Evolutionary conservation across 805 yeast species (phyloP), one percentile per base, ranked within the genome.

Genomic region (Saturnispora kantuleensis): DNA sequence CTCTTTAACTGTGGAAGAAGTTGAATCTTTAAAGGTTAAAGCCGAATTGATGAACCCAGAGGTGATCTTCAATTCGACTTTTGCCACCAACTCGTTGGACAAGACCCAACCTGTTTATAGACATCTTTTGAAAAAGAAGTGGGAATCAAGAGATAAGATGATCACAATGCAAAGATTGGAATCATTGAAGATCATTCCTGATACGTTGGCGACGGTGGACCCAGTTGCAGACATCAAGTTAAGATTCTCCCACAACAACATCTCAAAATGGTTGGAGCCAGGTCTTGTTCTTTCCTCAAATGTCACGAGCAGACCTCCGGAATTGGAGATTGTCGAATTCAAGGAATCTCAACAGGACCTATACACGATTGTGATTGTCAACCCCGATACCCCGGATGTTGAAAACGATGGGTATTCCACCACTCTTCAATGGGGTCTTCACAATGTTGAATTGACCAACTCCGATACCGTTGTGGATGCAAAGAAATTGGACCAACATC

Each of bases 81-180:
- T 60, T 58, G 56, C 64, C 38, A 63, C 74, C 4, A 68, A 70
- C 11, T 52, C 66, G 10, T 64, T 82, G 45, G 95, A 90, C 62
- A 71, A 79, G 57, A 58, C 75, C 2, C 77, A 76, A 55, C 94
- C 96, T 6, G 84, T 88, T n/a, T 89, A 79, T 66, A 77, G 96
- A 60, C 65, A 76, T 41, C 67, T 77, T 51, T 75, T 84, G 47
- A 67, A 76, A 54, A 66, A 80, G 49, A 75, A 81, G 51, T 90
- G 97, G 97, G 75, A 78, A 59, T 55, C 63, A 11, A 70, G 79
- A 50, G 80, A 76, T 37, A 76, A 77, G 63, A 83, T 87, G 85
- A 59, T 86, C 42, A 68, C 81, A 43, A 86, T 93, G 93, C 97
- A 93, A 67, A 79, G 97, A 68, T 65, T 93, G 44, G 98, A 93